Base-by-base conservation (phyloP, 768 basidiomycete species). In the Termitomyces sp. region DNA sequence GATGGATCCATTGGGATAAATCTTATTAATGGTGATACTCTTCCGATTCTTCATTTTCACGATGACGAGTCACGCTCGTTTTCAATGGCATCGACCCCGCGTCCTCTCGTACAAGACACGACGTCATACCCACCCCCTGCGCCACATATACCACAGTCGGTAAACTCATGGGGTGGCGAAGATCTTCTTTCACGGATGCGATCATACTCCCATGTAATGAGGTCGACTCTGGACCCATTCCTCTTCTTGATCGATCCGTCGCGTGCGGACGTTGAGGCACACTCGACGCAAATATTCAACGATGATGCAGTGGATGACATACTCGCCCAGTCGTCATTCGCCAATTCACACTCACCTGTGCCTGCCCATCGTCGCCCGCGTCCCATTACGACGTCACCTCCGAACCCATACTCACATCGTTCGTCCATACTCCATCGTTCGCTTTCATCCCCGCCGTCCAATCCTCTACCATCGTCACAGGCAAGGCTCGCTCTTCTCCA, bases 171-270 rank as follows among this genome's bases (percentile, higher is more conserved):
- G 93, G 93, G 92, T 24, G 94, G 93, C 30, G 92, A 94, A 69
- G 90, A 92, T 59, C 77, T 98, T 26, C 75, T 97, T 7, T 77
- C 84, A 14, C 85, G 90, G 12, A 75, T 99, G 6, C 80, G 87
- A 48, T 78, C 78, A 20, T 93, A 94, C 66, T 83, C 89, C 1
- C 86, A 91, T 64, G 73, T 99, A 51, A 78, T 98, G 42, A 88
- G 92, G 18, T 95, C 93, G 1, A 87, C 83, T 33, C 77, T 98
- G 10, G 91, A 97, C 61, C 84, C 94, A 8, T 82, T 87, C 1
- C 73, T 98, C 4, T 98, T 88, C 75, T 81, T 99, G 46, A 79
- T 98, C 52, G 96, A 99, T 69, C 97, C 97, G 0, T 94, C 91
- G 44, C 81, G 88, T 52, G 81, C 86, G n/a, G 97, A 99, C 71